Conservation (phyloP, 1,284 basidiomycete genomes). For the Ceratobasidium sp. region DNA sequence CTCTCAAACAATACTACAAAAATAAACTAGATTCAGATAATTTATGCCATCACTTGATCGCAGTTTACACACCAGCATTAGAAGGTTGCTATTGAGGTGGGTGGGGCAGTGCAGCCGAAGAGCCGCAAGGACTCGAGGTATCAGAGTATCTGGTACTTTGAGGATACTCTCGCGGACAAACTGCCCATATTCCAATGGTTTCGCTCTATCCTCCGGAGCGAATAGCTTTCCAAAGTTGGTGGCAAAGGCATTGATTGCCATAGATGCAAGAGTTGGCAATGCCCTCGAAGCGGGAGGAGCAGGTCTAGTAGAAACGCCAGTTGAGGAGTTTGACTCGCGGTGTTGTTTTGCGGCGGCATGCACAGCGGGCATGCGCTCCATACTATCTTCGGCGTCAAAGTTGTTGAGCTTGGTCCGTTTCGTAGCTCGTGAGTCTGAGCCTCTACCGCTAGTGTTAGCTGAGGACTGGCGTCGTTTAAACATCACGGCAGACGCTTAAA, state of each 20-base stretch:
- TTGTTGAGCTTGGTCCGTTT: slow-evolving; percentile 27
- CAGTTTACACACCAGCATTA: slow-evolving; percentile 74
- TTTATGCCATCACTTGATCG: not conserved
- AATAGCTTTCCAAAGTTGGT: slow-evolving; percentile 62
- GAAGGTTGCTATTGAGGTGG: slow-evolving; percentile 64
- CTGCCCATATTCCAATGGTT: not conserved
- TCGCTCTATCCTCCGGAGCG: slow-evolving; percentile 61
- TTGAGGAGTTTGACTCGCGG: not conserved
- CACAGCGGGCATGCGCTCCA: slow-evolving; percentile 17
- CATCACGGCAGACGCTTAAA: not conserved
- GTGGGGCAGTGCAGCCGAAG: slow-evolving; percentile 66
- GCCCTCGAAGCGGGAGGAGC: not conserved
- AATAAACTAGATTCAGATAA: not conserved
- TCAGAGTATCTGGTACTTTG: slow-evolving; percentile 67
- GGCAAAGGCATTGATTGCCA: slow-evolving; percentile 60
- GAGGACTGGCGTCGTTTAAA: slow-evolving; percentile 26
- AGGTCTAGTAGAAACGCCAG: slow-evolving; percentile 24
- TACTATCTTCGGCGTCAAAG: slow-evolving; percentile 21
- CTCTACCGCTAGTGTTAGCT: not conserved
- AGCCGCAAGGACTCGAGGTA: slow-evolving; percentile 67
- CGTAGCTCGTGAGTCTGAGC: not conserved
- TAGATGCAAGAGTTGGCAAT: slow-evolving; percentile 28
- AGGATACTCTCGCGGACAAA: slow-evolving; percentile 62
- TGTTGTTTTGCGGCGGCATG: slow-evolving; percentile 28
- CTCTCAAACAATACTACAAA: slow-evolving; percentile 72